Conservation (phyloP, 768 basidiomycete genomes). For the Candolleomyces eurysporus region DNA sequence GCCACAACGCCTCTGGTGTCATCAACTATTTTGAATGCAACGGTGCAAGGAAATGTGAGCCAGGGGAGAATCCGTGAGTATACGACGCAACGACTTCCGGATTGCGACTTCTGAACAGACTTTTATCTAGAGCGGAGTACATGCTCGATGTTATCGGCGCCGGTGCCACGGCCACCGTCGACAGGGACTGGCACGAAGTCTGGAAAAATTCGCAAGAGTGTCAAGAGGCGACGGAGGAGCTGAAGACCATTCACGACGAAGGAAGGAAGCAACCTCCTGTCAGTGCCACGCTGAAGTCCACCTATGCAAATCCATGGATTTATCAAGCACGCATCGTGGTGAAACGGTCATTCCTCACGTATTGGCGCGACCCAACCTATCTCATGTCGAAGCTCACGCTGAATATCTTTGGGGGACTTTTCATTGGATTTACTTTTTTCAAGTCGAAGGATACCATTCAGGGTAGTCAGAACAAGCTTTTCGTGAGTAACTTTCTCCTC, state of each 20-base stretch:
- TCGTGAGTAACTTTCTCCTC: conserved; percentile 38
- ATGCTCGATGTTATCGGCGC: conserved; percentile 75
- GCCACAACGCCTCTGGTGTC: conserved; percentile 55
- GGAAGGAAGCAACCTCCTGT: conserved; percentile 45
- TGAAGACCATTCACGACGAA: conserved; percentile 50
- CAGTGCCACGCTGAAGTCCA: conserved; percentile 32
- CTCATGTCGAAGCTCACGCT: conserved; percentile 56
- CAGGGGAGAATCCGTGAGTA: conserved; percentile 71
- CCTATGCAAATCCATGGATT: conserved; percentile 54
- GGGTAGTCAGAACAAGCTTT: conserved; percentile 64
- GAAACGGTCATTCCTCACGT: conserved; percentile 40
- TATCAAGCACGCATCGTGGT: conserved; percentile 45
- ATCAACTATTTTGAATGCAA: conserved; percentile 76
- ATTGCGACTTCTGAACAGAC: conserved; percentile 5
- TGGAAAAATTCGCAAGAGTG: conserved; percentile 43
- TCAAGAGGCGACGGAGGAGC: conserved; percentile 29
- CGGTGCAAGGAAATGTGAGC: conserved; percentile 60
- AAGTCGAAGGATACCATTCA: conserved; percentile 51
- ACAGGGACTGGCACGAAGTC: conserved; percentile 54
- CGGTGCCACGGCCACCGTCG: conserved; percentile 55
- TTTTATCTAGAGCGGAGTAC: conserved; percentile 49
- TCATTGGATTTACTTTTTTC: conserved; percentile 67
- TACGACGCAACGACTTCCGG: not conserved
- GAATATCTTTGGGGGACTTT: conserved; percentile 52
- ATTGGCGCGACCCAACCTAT: conserved; percentile 64